Percentiles rank a stretch among this genome's conserved stretches.
Conservation (phyloP, 352 stramenopile species). For the Peronospora farinosa region DNA sequence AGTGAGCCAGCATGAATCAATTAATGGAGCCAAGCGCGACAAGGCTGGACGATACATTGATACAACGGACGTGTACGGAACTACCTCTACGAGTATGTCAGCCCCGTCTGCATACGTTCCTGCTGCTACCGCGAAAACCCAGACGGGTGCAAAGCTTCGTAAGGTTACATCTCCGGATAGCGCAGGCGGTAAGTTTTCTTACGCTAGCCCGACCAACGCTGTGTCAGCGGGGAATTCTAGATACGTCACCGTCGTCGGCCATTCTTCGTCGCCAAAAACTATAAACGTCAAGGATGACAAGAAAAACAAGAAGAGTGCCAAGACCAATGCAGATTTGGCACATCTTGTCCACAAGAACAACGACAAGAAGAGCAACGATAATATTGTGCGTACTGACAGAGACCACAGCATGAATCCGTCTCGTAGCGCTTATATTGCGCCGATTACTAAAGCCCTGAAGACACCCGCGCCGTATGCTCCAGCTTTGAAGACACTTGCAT, state of each 20-base stretch:
- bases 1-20: slow-evolving; percentile 20
- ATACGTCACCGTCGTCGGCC: slow-evolving; percentile 5
- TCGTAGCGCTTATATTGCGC: neutral
- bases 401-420: neutral
- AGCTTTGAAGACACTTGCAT: too few species aligned
- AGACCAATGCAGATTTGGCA: neutral
- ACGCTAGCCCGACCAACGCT: slow-evolving; percentile 29
- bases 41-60: slow-evolving; percentile 24
- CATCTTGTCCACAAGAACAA: neutral
- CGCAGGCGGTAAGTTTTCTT: slow-evolving; percentile 34
- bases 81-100: slow-evolving; percentile 1
- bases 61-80: slow-evolving; percentile 28
- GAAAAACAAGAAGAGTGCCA: slow-evolving; percentile 8
- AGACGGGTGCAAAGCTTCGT: slow-evolving; percentile 26
- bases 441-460: too few species aligned
- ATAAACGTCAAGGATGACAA: slow-evolving; percentile 6
- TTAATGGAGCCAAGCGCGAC: slow-evolving; percentile 16
- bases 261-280: slow-evolving; percentile 2
- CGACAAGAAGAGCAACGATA: neutral
- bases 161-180: slow-evolving; percentile 33
- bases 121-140: slow-evolving; percentile 24
- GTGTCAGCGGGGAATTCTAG: neutral
- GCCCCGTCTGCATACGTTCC: slow-evolving; percentile 37
- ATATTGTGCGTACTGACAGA: neutral
- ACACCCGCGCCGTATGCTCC: too few species aligned